These are phyloP conservation scores for Plasmodium ovale DNA, from an alignment of 169 alveolate genomes.

Conservation along the genomic window DNA sequence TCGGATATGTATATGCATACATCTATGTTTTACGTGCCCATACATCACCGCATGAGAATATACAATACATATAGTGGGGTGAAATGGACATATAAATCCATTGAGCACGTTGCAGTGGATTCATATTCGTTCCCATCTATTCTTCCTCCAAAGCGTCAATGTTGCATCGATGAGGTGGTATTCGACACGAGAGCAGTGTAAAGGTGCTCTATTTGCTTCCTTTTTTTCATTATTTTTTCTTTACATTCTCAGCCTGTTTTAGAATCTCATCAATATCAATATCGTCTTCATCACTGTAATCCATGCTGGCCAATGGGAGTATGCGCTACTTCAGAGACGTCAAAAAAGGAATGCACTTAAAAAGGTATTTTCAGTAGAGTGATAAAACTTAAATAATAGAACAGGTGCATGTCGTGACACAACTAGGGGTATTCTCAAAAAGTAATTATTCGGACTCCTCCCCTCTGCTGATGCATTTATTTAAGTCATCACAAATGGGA, in stretches of 20 bases:
- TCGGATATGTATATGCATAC: not conserved
- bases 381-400: too few relatives aligned
- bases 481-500: too few relatives aligned
- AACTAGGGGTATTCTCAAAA: too few relatives aligned
- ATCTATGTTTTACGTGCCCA: not conserved
- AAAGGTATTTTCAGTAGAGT: too few relatives aligned
- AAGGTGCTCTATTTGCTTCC: not conserved
- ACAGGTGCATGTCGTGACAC: too few relatives aligned
- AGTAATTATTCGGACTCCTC: too few relatives aligned
- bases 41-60: not conserved
- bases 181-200: too few relatives aligned
- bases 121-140: too few relatives aligned
- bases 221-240: not conserved
- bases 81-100: not conserved
- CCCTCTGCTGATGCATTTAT: too few relatives aligned
- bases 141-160: too few relatives aligned
- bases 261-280: constrained; percentile 70
- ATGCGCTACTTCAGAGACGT: not conserved
- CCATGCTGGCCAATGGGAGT: constrained; percentile 19
- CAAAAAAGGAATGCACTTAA: not conserved
- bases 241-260: constrained; percentile 71
- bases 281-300: constrained; percentile 70
- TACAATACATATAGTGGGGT: not conserved
- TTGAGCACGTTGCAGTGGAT: too few relatives aligned
- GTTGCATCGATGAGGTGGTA: too few relatives aligned